These are phyloP conservation scores for Noccaea bulbosa DNA, from an alignment of 345 rosid genomes.

Conservation along the genomic window DNA sequence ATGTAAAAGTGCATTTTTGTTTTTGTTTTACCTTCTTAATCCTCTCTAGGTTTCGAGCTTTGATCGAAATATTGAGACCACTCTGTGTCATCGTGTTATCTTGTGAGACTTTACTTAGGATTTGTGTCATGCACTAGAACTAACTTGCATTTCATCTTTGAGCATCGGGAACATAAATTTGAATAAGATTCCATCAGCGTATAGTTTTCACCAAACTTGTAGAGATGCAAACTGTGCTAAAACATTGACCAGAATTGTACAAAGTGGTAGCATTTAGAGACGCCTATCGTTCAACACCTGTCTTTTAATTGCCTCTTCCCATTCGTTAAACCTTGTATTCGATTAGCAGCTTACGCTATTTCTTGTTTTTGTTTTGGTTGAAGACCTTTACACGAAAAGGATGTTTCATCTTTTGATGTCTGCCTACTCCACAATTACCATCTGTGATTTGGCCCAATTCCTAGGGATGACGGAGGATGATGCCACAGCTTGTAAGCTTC, in stretches of 20 bases:
- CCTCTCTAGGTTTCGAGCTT: constrained; percentile 6
- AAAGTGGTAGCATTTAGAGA: constrained; percentile 1
- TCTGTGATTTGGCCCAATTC: constrained; percentile 71
- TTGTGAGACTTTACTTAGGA: constrained; percentile 13
- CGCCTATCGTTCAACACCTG: constrained; percentile 4
- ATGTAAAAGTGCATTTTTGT: background rate
- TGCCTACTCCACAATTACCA: constrained; percentile 85
- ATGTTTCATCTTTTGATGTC: constrained; percentile 76
- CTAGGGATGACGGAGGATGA: constrained; percentile 89
- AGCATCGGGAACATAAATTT: background rate
- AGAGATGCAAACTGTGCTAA: background rate
- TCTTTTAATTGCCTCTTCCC: background rate
- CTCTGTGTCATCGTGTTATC: background rate
- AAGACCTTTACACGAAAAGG: constrained; percentile 79
- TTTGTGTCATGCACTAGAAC: constrained; percentile 10
- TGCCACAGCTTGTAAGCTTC: constrained; percentile 71
- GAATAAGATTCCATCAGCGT: background rate
- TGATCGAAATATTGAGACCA: background rate
- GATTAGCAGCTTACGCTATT: background rate
- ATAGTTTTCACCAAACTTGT: background rate
- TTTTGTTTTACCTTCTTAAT: background rate
- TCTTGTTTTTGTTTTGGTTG: constrained; percentile 30
- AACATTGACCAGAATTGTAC: background rate
- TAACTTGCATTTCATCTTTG: background rate
- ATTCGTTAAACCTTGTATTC: background rate